A percentile compares a stretch with the other conserved stretches of the same genome.
Evolutionary conservation across 2,329 filamentous ascomycete species (phyloP).

Genomic region (Penicillium sp.): DNA sequence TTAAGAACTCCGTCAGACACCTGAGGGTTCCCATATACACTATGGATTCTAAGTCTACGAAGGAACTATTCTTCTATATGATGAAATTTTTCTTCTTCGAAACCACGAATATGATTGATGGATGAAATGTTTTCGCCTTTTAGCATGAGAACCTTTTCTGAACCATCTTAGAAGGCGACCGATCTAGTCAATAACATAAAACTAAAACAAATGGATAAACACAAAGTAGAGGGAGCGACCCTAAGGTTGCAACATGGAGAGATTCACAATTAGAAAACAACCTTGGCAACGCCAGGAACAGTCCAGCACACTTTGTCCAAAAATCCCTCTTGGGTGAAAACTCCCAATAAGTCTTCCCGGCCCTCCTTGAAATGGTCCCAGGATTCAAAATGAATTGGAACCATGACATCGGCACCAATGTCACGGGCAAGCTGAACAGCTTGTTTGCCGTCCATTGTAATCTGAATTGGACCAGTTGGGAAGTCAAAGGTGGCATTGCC

Average conservation of each 20-base stretch:
- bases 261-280: slow-evolving; percentile 12
- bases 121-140: no score
- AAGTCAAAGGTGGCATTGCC: slow-evolving; percentile 31
- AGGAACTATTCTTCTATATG: no score
- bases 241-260: background rate
- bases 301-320: slow-evolving; percentile 37
- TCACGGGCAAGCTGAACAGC: slow-evolving; percentile 45
- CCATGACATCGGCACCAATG: slow-evolving; percentile 45
- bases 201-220: background rate
- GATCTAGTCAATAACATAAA: no score
- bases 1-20: background rate
- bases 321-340: slow-evolving; percentile 39
- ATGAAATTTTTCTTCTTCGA: no score
- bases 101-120: no score
- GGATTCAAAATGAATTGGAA: slow-evolving; percentile 53
- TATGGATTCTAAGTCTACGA: no score
- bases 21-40: no score
- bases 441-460: slow-evolving; percentile 52
- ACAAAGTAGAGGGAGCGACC: slow-evolving; percentile 1
- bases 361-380: slow-evolving; percentile 47
- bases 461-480: slow-evolving; percentile 36
- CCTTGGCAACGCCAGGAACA: slow-evolving; percentile 12
- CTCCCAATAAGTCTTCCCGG: slow-evolving; percentile 30
- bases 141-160: no score
- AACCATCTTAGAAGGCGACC: no score